Percentiles rank a stretch among this genome's conserved stretches.
These are phyloP conservation scores for Ceratocystis destructans DNA, from an alignment of 2,329 filamentous ascomycete species.

Conservation along the genomic window DNA sequence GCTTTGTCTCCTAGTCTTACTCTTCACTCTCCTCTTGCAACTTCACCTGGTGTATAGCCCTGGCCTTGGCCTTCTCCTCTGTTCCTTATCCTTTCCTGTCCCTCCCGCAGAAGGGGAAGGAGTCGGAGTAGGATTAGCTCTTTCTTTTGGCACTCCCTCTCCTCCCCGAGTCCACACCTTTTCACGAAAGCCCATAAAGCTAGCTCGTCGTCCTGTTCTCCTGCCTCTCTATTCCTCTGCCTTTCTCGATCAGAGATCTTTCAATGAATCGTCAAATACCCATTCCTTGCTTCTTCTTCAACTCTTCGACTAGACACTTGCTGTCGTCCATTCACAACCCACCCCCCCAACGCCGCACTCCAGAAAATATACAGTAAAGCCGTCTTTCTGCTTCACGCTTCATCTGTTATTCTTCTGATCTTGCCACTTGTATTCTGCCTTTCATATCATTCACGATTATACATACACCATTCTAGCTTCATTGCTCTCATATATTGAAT, in stretches of 20 bases:
- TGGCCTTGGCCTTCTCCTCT: background rate
- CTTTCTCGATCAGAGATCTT: conserved; percentile 9
- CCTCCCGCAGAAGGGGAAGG: background rate
- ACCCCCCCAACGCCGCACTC: background rate
- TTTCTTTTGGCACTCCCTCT: background rate
- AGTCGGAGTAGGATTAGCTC: background rate
- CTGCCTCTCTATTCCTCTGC: background rate
- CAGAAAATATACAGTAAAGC: conserved; percentile 6
- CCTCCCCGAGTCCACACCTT: background rate
- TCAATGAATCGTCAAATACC: conserved; percentile 10
- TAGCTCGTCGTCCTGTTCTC: background rate
- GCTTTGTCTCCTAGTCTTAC: background rate
- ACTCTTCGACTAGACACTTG: conserved; percentile 12
- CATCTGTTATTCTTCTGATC: background rate
- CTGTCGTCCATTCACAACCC: conserved; percentile 5
- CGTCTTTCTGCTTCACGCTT: background rate
- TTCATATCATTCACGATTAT: background rate
- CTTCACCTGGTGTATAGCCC: background rate
- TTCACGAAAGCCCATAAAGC: conserved; percentile 7
- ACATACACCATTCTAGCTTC: conserved; percentile 4
- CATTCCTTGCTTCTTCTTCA: conserved; percentile 5
- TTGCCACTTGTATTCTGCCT: background rate
- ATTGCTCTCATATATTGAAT: background rate
- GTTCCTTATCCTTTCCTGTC: background rate
- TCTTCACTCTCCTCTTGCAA: background rate